Percentiles rank a stretch among this genome's conserved stretches.
Conservation (phyloP, 2,329 filamentous ascomycete genomes). For the Fusarium floridanum region DNA sequence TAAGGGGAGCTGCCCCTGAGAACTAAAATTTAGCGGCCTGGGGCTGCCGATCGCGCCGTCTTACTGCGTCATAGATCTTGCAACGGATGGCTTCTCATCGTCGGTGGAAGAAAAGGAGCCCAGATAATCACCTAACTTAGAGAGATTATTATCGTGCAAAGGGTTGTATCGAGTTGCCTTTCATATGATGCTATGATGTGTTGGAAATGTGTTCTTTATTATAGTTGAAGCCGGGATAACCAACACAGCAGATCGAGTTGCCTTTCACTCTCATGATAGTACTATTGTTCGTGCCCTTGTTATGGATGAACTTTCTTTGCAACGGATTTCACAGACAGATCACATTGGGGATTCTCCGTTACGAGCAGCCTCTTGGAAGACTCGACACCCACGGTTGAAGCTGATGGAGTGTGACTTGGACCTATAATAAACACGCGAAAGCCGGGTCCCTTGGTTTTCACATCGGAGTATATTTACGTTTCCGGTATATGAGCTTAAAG, state of each 20-base stretch:
- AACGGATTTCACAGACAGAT: no score
- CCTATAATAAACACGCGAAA: neutral
- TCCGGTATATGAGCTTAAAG: neutral
- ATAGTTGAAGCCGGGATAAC: no score
- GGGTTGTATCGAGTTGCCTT: neutral
- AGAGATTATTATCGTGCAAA: neutral
- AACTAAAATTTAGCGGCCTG: neutral
- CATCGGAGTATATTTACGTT: neutral
- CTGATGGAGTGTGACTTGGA: neutral
- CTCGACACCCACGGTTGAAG: neutral
- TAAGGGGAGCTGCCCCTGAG: neutral
- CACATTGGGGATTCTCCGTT: no score
- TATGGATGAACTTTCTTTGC: neutral
- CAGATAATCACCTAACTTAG: neutral
- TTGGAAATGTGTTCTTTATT: no score
- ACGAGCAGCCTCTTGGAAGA: no score
- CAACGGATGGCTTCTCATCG: neutral
- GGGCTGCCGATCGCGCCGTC: neutral
- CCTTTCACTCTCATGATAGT: neutral
- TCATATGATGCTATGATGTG: no score
- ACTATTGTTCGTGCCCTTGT: neutral
- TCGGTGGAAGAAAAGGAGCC: neutral
- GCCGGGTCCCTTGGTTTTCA: no score
- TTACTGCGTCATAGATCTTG: neutral
- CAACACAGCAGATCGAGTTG: no score